Evolutionary conservation across 148 eudicot genomes (phyloP), one percentile per base, ranked within the genome.

Genomic region (Selenicereus undatus): DNA sequence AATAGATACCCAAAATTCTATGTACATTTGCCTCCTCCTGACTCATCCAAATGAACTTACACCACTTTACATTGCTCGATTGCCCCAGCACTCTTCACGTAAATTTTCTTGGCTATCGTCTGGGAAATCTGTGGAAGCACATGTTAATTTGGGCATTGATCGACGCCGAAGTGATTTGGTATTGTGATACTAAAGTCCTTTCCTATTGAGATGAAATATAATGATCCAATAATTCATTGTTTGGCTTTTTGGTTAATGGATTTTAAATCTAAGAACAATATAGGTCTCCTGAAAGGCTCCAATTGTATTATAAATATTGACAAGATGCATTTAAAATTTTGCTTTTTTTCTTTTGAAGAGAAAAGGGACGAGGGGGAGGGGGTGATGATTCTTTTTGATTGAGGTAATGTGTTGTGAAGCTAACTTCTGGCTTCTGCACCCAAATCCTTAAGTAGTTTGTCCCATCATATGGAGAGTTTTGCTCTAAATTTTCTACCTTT

Each of bases 81-180:
- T 76, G 89, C 88, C 51, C 99, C 99, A 9, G 95, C 88, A 71
- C 86, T 91, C 88, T 89, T 94, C 50, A 97, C 88, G 73, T 74
- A 76, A 17, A 97, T 98, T 71, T 90, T 94, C 86, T 92, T 90
- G 66, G 96, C 96, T 76, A 88, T 81, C 83, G 87, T 91, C 86
- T 92, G 93, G 50, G 89, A 97, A 81, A 97, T 87, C 97, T 74
- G 83, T 95, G 80, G 99, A 95, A 89, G 94, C 97, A 73, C 99
- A 95, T 88, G 99, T 93, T 39, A 93, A 87, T 79, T 84, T 95
- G 90, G 91, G 91, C 81, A 83, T 89, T 81, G 97, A 95, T 64
- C 86, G 95, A 82, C 91, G 97, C 60, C 90, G 97, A 80, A 93
- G 92, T 87, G 94, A 95, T 81, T 93, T 95, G 98, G 98, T 90